Conservation (phyloP, 1,139 yeast genomes). For the Candida freyschussii region DNA sequence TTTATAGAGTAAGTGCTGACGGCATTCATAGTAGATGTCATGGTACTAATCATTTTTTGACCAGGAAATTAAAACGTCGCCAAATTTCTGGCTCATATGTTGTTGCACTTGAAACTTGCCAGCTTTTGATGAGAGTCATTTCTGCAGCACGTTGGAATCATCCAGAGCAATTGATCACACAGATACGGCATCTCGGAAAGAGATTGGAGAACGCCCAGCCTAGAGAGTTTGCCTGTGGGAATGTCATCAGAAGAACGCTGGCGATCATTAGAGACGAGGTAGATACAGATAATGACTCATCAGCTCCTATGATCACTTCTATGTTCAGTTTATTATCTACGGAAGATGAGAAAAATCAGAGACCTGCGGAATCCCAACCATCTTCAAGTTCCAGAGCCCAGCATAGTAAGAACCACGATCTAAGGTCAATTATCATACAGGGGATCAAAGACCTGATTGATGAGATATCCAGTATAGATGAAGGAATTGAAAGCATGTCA, state of each 20-base stretch:
- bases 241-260: slow-evolving; percentile 83
- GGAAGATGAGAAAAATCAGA: slow-evolving; percentile 27
- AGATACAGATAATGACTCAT: slow-evolving; percentile 36
- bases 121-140: slow-evolving; percentile 78
- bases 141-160: slow-evolving; percentile 87
- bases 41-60: slow-evolving; percentile 1
- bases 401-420: slow-evolving; percentile 48
- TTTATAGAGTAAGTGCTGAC: slow-evolving; percentile 30
- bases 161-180: slow-evolving; percentile 63
- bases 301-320: slow-evolving; percentile 63
- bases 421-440: slow-evolving; percentile 85
- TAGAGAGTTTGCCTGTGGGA: slow-evolving; percentile 82
- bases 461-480: slow-evolving; percentile 86
- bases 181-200: slow-evolving; percentile 63
- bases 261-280: slow-evolving; percentile 86
- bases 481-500: slow-evolving; percentile 85
- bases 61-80: slow-evolving; percentile 56
- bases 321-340: slow-evolving; percentile 87
- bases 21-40: too few species aligned
- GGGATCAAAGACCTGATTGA: slow-evolving; percentile 92
- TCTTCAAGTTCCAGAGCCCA: slow-evolving; percentile 30
- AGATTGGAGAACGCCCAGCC: slow-evolving; percentile 62
- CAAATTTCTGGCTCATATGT: slow-evolving; percentile 57
- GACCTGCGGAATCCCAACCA: slow-evolving; percentile 29
- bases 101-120: slow-evolving; percentile 85